phyloP scores from a whole-genome alignment of 371 early-diverging fungal species.

The Apophysomyces trapeziformis region DNA sequence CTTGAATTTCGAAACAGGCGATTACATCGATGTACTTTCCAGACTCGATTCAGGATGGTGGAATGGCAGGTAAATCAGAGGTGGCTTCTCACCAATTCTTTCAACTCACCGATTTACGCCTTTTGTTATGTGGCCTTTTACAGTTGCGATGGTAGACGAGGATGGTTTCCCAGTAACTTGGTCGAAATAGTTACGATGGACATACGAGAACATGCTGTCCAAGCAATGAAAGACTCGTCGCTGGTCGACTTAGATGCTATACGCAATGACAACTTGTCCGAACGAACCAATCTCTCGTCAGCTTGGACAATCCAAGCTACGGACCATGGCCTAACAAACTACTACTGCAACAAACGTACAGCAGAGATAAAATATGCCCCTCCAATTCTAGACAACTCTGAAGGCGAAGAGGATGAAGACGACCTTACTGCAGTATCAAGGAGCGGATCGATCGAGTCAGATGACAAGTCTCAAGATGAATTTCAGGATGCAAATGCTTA shows the following conservation, averaged over 20 bases:
- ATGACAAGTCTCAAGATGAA: neutral
- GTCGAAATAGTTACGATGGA: slow-evolving; percentile 51
- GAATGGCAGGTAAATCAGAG: slow-evolving; percentile 68
- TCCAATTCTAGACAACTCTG: neutral
- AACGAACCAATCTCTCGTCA: slow-evolving; percentile 2
- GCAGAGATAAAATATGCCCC: slow-evolving; percentile 6
- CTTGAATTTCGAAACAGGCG: slow-evolving; percentile 78
- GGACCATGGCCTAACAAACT: slow-evolving; percentile 41
- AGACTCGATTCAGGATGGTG: slow-evolving; percentile 93
- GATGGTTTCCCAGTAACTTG: slow-evolving; percentile 91
- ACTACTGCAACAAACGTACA: slow-evolving; percentile 43
- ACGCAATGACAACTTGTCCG: neutral
- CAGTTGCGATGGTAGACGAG: slow-evolving; percentile 64
- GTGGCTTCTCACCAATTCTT: neutral
- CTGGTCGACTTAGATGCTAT: neutral
- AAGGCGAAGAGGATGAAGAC: neutral
- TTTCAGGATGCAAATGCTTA: neutral
- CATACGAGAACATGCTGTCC: neutral
- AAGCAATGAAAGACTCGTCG: slow-evolving; percentile 15
- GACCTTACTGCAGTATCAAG: neutral
- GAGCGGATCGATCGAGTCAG: too few species aligned
- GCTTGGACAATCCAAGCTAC: slow-evolving; percentile 48
- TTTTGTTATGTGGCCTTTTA: too few species aligned
- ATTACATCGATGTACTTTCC: slow-evolving; percentile 80
- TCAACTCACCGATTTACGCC: too few species aligned